These are phyloP conservation scores for Coemansia sp. DNA, from an alignment of 192 early-diverging fungal species.

Conservation along the genomic window DNA sequence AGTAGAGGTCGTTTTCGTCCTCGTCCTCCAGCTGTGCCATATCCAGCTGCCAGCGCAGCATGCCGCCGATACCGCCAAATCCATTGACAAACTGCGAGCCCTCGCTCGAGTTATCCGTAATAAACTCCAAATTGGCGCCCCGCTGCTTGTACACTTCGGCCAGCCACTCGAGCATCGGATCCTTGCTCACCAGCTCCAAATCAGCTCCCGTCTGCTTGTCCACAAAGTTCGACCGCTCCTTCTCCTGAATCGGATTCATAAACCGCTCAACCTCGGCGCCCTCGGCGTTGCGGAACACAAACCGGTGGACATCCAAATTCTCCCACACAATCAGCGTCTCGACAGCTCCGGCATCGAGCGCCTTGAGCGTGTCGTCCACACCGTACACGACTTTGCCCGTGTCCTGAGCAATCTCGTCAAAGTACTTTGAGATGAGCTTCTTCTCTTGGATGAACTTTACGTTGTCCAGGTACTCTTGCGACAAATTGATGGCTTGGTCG, in stretches of 20 bases:
- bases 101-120: conserved; percentile 94
- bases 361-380: conserved; percentile 93
- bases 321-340: conserved; percentile 98
- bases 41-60: conserved; percentile 94
- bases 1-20: conserved; percentile 90
- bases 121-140: conserved; percentile 89
- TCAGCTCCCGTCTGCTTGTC: conserved; percentile 67
- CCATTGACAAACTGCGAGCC: conserved; percentile 98
- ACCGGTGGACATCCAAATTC: conserved; percentile 80
- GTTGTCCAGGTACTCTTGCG: conserved; percentile 86
- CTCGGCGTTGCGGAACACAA: conserved; percentile 72
- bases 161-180: conserved; percentile 93
- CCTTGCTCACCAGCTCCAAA: conserved; percentile 78
- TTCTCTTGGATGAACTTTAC: conserved; percentile 99
- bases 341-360: conserved; percentile 92
- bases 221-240: conserved; percentile 69
- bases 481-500: conserved; percentile 94
- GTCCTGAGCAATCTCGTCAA: conserved; percentile 95
- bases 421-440: conserved; percentile 92
- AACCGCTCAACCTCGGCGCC: conserved; percentile 68
- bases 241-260: conserved; percentile 83
- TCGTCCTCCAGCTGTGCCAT: conserved; percentile 67
- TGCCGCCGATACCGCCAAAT: conserved; percentile 97
- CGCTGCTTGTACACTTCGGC: conserved; percentile 97
- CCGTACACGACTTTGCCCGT: conserved; percentile 97